Evolutionary conservation across 1,284 basidiomycete species (phyloP), one percentile per base, ranked within the genome.

Genomic region (Somion occarium): DNA sequence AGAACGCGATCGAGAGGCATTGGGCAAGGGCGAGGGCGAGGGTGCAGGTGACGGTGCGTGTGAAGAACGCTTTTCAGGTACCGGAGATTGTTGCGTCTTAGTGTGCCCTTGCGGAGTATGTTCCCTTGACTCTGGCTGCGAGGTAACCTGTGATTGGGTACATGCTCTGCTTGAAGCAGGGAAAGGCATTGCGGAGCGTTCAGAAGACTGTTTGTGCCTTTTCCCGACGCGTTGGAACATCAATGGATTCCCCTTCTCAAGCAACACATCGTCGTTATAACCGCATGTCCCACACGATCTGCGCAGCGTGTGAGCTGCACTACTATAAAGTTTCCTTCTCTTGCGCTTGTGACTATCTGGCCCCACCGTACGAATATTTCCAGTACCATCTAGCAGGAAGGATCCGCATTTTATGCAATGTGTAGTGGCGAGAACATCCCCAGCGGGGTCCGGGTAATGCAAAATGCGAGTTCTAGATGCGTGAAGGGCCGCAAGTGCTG

Each of bases 401-500:
- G 71, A 59, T 27, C 81, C 82, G 56, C 83, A 86, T 67, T 66
- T 71, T 1, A 62, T 48, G 63, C 84, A 86, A 50, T 75, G 71
- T 2, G 69, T 61, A 22, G 56, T 46, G 44, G 51, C 53, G 49
- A 66, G 50, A 23, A 59, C 34, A 2, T 63, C 34, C 13, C 59
- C 50, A 25, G 64, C 57, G 48, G 72, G 69, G 23, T 43, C 50
- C 22, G 53, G 51, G 30, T 44, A 38, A 49, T 70, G 61, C 38
- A 65, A 61, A 2, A 56, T 55, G 43, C 61, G 66, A 12, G 64
- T 64, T 48, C 78, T 73, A n/a, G 68, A 58, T 0, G 73, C 65
- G 60, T 87, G 83, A 25, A 84, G 69, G 39, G 85, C 82, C 15
- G 86, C 75, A 39, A 88, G 75, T 38, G 71, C 48, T 4, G 80